A percentile compares a stretch with the other conserved stretches of the same genome.
phyloP scores from a whole-genome alignment of 768 basidiomycete species.

The Xerocomus brunneocitrinus region DNA sequence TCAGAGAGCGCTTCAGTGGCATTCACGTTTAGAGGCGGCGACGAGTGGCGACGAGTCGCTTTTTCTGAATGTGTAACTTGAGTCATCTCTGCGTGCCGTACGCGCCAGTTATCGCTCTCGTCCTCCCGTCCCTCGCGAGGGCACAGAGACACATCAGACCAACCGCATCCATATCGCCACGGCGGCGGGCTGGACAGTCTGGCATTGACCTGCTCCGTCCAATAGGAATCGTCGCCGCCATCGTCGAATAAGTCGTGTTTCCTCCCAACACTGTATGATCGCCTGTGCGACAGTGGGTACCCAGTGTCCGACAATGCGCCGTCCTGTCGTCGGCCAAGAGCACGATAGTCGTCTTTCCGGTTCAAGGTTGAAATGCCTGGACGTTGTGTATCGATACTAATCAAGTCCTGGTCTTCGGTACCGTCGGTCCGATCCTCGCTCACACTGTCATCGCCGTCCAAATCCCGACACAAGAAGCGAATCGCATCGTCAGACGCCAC shows the following conservation, averaged over 20 bases:
- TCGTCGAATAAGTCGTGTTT: slow-evolving; percentile 1
- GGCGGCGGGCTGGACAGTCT: neutral
- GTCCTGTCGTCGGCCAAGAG: neutral
- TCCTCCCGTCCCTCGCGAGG: slow-evolving; percentile 1
- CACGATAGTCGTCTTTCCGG: neutral
- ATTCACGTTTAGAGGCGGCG: neutral
- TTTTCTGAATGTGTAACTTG: neutral
- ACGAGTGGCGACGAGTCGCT: slow-evolving; percentile 4
- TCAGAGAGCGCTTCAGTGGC: neutral
- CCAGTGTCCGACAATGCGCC: neutral
- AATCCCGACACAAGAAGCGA: neutral
- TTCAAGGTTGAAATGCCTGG: neutral
- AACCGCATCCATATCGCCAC: neutral
- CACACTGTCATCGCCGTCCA: neutral
- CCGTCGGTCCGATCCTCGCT: neutral
- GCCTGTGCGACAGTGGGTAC: neutral
- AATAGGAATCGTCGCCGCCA: slow-evolving; percentile 5
- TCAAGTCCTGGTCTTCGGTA: neutral
- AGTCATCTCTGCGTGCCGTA: neutral
- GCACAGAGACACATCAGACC: neutral
- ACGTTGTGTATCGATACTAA: neutral
- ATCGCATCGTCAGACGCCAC: neutral
- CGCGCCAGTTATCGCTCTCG: slow-evolving; percentile 12
- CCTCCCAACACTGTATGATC: neutral
- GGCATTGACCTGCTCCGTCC: slow-evolving; percentile 9